Evolutionary conservation across 2,329 filamentous ascomycete genomes (phyloP).

Genomic region (Trichoderma endophyticum): DNA sequence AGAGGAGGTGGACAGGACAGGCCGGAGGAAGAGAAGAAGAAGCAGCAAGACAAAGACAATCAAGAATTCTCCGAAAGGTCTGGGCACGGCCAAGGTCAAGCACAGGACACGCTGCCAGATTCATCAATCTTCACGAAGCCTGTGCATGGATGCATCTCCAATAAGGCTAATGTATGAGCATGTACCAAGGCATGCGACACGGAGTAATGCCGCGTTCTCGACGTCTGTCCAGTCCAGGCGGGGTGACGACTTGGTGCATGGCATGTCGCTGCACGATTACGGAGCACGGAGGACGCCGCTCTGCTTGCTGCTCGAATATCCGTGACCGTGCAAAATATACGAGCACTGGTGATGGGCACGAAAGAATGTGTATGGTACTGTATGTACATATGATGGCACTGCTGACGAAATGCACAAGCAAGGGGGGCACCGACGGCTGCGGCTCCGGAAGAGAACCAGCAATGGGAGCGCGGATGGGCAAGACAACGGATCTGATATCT

Average conservation of each 20-base stretch:
- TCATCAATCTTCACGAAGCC: neutral
- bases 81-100: neutral
- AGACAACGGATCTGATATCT: neutral
- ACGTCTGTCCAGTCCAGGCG: neutral
- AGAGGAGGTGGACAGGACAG: neutral
- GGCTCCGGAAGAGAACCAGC: neutral
- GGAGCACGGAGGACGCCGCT: slow-evolving; percentile 8
- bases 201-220: slow-evolving; percentile 5
- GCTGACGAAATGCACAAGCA: neutral
- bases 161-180: neutral
- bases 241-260: neutral
- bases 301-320: too few relatives aligned
- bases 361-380: neutral
- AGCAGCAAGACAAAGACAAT: neutral
- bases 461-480: neutral
- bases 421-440: neutral
- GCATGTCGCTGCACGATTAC: neutral
- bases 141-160: neutral
- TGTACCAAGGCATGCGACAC: neutral
- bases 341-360: neutral
- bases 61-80: neutral
- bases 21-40: neutral
- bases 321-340: neutral
- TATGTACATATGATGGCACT: neutral
- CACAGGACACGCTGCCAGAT: neutral